phyloP scores from a whole-genome alignment of 2,329 filamentous ascomycete species.

The Aspergillus sp. region DNA sequence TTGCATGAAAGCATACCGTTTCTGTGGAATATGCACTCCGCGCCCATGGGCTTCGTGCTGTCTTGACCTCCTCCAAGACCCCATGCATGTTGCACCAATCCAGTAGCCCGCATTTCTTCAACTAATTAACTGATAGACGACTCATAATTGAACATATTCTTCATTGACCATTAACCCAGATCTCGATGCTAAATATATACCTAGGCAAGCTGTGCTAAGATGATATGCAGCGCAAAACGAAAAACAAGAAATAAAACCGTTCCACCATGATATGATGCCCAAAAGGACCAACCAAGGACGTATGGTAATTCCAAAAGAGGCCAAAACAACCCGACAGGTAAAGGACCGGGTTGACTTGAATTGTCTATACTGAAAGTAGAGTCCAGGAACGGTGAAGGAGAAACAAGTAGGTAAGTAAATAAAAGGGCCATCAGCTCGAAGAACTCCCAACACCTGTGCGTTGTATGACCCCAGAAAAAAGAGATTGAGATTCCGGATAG shows the following conservation, averaged over 20 bases:
- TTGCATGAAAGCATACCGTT: background rate
- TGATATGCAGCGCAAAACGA: constrained; percentile 3
- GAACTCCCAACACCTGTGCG: constrained; percentile 2
- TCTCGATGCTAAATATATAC: constrained; percentile 1
- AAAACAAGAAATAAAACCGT: background rate
- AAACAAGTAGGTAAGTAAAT: background rate
- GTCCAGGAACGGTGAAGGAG: background rate
- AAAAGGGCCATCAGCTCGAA: background rate
- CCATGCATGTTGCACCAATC: no score
- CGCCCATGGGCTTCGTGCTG: background rate
- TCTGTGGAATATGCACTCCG: background rate
- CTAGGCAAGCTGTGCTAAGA: constrained; percentile 4
- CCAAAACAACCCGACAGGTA: constrained; percentile 1
- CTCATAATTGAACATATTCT: background rate
- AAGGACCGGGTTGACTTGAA: background rate
- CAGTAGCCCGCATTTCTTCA: no score
- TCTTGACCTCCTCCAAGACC: background rate
- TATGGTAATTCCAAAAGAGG: constrained; percentile 8
- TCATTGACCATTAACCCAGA: background rate
- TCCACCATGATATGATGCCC: background rate
- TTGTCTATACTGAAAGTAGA: background rate
- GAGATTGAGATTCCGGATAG: background rate
- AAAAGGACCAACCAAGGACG: background rate
- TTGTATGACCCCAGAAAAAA: background rate
- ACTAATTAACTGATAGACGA: background rate